Evolutionary conservation across 2,329 filamentous ascomycete species (phyloP).

Genomic region (Phaeosphaeria sp.): DNA sequence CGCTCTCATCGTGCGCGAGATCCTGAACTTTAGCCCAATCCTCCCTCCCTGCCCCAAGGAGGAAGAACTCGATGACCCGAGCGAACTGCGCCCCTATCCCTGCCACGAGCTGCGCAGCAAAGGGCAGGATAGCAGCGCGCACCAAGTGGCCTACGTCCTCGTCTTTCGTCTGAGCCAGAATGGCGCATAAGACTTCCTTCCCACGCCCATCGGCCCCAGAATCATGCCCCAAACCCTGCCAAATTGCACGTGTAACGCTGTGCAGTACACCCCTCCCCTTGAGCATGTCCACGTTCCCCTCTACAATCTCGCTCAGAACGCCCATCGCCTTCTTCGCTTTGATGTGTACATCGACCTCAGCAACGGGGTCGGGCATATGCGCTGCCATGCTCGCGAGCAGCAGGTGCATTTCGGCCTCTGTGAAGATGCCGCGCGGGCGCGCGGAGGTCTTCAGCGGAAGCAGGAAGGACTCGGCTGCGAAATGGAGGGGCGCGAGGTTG

Average conservation of each 20-base stretch:
- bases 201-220: neutral
- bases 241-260: constrained; percentile 50
- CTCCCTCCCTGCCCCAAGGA: constrained; percentile 54
- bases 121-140: neutral
- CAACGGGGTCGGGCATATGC: neutral
- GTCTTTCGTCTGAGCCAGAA: neutral
- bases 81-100: constrained; percentile 46
- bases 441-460: constrained; percentile 62
- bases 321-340: constrained; percentile 57
- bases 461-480: constrained; percentile 61
- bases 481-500: constrained; percentile 62
- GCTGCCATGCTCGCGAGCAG: constrained; percentile 59
- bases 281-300: constrained; percentile 58
- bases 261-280: constrained; percentile 50
- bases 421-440: constrained; percentile 59
- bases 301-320: constrained; percentile 57
- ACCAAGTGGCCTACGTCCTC: neutral
- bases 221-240: constrained; percentile 17
- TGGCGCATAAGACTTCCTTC: neutral
- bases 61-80: constrained; percentile 64
- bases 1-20: constrained; percentile 52
- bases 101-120: neutral
- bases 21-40: constrained; percentile 57
- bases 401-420: constrained; percentile 61
- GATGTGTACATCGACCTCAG: constrained; percentile 47